Conservation (phyloP, 257 asterid genomes). For the Salvia miltiorrhiza region DNA sequence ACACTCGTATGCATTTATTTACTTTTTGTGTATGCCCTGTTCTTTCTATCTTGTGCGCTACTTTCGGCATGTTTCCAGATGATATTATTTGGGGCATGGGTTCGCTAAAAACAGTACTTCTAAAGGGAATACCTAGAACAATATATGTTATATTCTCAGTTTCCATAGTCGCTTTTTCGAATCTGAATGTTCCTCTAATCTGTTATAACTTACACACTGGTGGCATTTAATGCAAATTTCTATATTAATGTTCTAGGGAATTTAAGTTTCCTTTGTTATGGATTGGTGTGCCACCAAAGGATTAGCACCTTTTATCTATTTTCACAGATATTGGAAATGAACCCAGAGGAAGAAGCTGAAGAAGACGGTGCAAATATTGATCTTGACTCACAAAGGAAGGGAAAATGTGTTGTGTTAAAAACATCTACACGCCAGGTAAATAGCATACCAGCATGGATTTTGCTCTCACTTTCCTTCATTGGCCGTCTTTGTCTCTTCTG, state of each 20-base stretch:
- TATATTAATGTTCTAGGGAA: background rate
- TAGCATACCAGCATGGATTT: background rate
- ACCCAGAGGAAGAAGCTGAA: slow-evolving; percentile 98
- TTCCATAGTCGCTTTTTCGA: background rate
- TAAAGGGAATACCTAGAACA: background rate
- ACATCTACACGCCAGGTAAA: slow-evolving; percentile 95
- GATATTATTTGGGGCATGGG: background rate
- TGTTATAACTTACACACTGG: background rate
- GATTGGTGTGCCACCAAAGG: background rate
- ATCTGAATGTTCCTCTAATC: background rate
- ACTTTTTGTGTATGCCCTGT: background rate
- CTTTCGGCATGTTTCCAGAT: background rate
- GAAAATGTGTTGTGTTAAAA: slow-evolving; percentile 93
- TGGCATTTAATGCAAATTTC: background rate
- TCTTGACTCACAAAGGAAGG: slow-evolving; percentile 98
- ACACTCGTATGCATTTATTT: background rate
- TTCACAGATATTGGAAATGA: slow-evolving; percentile 91
- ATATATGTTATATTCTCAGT: background rate
- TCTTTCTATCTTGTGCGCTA: background rate
- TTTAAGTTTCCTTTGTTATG: background rate
- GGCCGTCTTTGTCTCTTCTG: background rate
- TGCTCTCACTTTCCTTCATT: background rate
- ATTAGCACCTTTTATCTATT: background rate
- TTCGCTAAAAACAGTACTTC: background rate
- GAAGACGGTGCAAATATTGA: slow-evolving; percentile 99